phyloP scores from a whole-genome alignment of 495 filamentous ascomycete species.

The Aspergillus campestris region DNA sequence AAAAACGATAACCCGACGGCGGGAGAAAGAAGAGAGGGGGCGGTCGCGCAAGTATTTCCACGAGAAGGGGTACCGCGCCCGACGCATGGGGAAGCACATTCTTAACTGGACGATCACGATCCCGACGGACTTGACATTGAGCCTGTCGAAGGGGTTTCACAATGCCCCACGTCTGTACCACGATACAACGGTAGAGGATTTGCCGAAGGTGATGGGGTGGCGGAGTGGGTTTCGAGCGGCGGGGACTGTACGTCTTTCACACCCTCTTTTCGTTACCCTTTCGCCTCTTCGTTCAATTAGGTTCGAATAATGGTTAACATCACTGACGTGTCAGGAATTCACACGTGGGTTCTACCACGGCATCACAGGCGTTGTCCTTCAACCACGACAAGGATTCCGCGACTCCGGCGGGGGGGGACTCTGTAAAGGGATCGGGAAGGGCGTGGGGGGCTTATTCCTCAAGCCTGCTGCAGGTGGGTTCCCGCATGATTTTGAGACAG shows the following conservation, averaged over 20 bases:
- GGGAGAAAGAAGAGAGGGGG: neutral
- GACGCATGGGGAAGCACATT: constrained; percentile 50
- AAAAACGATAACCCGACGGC: constrained; percentile 4
- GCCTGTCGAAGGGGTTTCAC: constrained; percentile 74
- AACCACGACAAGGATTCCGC: constrained; percentile 56
- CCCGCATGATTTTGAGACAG: constrained; percentile 2
- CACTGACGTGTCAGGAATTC: constrained; percentile 42
- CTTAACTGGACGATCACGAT: constrained; percentile 62
- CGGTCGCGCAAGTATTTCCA: constrained; percentile 7
- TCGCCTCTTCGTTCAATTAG: neutral
- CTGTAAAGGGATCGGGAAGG: constrained; percentile 67
- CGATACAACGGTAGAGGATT: constrained; percentile 60
- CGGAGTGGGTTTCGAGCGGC: constrained; percentile 58
- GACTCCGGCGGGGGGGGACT: constrained; percentile 63
- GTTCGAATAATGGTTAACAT: neutral
- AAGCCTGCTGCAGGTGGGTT: constrained; percentile 60
- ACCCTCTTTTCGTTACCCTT: neutral
- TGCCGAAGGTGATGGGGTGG: constrained; percentile 62
- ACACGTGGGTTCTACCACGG: constrained; percentile 61
- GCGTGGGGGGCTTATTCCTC: constrained; percentile 59
- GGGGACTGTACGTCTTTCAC: constrained; percentile 33
- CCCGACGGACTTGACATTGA: constrained; percentile 73
- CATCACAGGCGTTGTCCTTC: constrained; percentile 62
- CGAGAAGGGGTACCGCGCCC: constrained; percentile 12
- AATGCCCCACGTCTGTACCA: constrained; percentile 75